Evolutionary conservation across 257 asterid species (phyloP), one percentile per base, ranked within the genome.

Genomic region (Solanum sitiens): DNA sequence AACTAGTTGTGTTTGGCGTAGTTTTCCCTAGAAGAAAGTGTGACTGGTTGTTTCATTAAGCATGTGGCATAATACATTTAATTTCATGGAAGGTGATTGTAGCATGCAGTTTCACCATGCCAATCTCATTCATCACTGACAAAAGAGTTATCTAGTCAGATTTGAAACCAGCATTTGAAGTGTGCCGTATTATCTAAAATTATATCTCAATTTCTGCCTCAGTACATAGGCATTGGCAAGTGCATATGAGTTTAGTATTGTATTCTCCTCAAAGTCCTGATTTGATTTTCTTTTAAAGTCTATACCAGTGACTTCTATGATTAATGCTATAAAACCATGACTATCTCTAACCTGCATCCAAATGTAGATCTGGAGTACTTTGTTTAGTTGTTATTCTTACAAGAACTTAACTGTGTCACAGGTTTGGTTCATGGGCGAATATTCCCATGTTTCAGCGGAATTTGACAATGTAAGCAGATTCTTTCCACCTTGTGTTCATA

Each of bases 351-450:
- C n/a, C 85, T 82, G 44, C 70, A 30, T 5, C 39, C 70, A 30
- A 50, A 82, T 82, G 45, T 32, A 9, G 85, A 82, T 50, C 45
- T 32, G 32, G 70, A 82, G 45, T 80, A 45, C 65, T 30, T 30
- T 82, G 30, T 50, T 82, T 50, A 53, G 30, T 47, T 82, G 27
- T 30, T 82, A 20, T 82, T 50, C 85, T 82, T 47, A 82, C 85
- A 30, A 82, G 85, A 47, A 80, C 18, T 82, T 82, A 30, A 82
- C 44, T 82, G 12, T 82, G 45, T 83, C 88, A 77, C 95, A 96
- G 99, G 94, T 96, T 92, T 93, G 97, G 98, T 95, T 96, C 93
- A 96, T 96, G 99, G 99, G 99, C 67, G 95, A 95, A 91, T 91
- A 93, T 89, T 96, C 96, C 82, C 98, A 96, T 86, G 95, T 96